Base-by-base conservation (phyloP, 2,329 filamentous ascomycete species). In the Pseudogymnoascus sp. region DNA sequence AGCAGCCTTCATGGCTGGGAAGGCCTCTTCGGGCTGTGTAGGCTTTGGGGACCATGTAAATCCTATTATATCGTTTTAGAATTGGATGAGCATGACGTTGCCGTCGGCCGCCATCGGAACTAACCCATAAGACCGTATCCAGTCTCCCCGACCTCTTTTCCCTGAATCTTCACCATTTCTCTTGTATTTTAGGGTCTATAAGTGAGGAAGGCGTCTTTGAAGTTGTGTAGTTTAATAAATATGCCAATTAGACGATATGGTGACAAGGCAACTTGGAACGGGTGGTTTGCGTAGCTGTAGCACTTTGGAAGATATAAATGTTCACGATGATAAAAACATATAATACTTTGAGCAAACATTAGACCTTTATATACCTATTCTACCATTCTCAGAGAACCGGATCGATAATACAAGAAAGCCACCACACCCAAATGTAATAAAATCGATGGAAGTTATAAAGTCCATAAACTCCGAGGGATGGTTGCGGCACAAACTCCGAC, bases 1-100 rank as follows among this genome's bases (percentile, higher is more conserved):
- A 4, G 84, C 76, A 19, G 80, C 77, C 65, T 81, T 80, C 73
- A 88, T 77, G 12, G 81, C 79, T 35, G 78, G 79, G 63, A 85
- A 78, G 46, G 80, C 77, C 65, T 81, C 74, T 14, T 82, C 77
- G 1, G 31, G 56, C 37, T 60, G 19, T 11, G 78, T 69, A 3
- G 46, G 61, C 12, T 63, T 61, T n/a, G 64, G 61, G 1, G 65
- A 65, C 65, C 63, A 68, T 33, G 69, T 71, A 26, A 70, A 66
- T 56, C 69, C 69, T 53, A 24, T 26, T 12, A 31, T 24, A 22
- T 16, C 5, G 22, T 19, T 19, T 60, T 24, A 60, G 56, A 60
- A 35, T 37, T 14, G 33, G 6, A 38, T 24, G 33, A 22, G 4
- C 22, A 22, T 59, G 6, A 3, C 14, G 11, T 24, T 53, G 26